Conservation (phyloP, 805 yeast genomes). For the Schwanniomyces vanrijiae region DNA sequence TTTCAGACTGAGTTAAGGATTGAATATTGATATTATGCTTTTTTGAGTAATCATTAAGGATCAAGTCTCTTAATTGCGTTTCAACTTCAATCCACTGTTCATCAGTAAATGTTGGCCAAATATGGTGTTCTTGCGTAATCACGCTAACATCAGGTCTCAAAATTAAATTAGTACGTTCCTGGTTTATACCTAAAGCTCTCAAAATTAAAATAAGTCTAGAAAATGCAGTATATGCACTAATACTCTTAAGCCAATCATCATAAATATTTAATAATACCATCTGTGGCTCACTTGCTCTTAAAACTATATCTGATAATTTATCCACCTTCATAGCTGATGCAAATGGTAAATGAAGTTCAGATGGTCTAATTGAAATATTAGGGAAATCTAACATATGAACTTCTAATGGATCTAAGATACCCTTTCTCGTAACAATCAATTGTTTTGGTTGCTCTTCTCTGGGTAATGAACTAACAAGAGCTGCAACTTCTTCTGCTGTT, state of each 20-base stretch:
- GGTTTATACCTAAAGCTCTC: constrained; percentile 76
- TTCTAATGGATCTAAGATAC: constrained; percentile 90
- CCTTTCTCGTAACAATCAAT: constrained; percentile 84
- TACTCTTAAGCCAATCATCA: constrained; percentile 87
- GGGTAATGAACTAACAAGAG: constrained; percentile 83
- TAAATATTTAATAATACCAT: constrained; percentile 88
- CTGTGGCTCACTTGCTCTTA: constrained; percentile 88
- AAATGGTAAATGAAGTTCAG: constrained; percentile 89
- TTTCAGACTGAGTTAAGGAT: constrained; percentile 88
- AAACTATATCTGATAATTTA: constrained; percentile 72
- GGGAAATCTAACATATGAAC: constrained; percentile 98
- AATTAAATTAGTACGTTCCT: constrained; percentile 72
- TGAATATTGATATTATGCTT: constrained; percentile 84
- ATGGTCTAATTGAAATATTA: constrained; percentile 81
- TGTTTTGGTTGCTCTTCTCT: constrained; percentile 94
- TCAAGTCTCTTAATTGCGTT: constrained; percentile 81
- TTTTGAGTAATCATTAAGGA: constrained; percentile 79
- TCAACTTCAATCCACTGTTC: constrained; percentile 95
- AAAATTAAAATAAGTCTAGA: constrained; percentile 81
- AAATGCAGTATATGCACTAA: constrained; percentile 91
- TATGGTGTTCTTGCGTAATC: constrained; percentile 70
- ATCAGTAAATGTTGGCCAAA: constrained; percentile 89
- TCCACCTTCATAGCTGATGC: constrained; percentile 81
- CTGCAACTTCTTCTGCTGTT: constrained; percentile 96
- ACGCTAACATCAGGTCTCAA: constrained; percentile 73